Evolutionary conservation across 2,329 filamentous ascomycete species (phyloP).

Genomic region (Didymella arachidicola): DNA sequence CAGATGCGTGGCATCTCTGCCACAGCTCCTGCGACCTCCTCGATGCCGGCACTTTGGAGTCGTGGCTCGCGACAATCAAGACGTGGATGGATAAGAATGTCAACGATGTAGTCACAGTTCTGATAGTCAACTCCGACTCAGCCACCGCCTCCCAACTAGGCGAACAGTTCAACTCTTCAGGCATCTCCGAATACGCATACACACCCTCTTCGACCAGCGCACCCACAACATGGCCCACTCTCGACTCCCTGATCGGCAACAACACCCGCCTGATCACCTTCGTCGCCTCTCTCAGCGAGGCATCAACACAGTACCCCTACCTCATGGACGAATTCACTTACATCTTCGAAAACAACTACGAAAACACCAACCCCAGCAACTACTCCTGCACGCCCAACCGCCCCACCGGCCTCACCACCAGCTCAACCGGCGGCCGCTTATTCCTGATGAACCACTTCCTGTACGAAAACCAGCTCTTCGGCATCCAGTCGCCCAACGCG

Average conservation of each 20-base stretch:
- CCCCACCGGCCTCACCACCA: constrained; percentile 62
- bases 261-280: constrained; percentile 74
- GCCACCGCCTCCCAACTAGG: constrained; percentile 64
- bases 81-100: constrained; percentile 73
- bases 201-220: constrained; percentile 53
- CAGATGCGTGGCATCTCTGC: constrained; percentile 68
- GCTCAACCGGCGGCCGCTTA: constrained; percentile 65
- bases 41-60: constrained; percentile 70
- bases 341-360: constrained; percentile 77
- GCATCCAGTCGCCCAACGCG: constrained; percentile 52
- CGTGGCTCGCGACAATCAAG: constrained; percentile 71
- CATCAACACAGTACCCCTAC: constrained; percentile 58
- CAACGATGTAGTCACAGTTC: constrained; percentile 77
- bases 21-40: constrained; percentile 72
- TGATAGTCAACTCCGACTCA: constrained; percentile 75
- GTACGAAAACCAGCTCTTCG: constrained; percentile 61
- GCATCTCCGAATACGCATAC: constrained; percentile 68
- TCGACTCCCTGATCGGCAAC: constrained; percentile 71
- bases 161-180: constrained; percentile 55
- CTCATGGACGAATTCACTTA: constrained; percentile 70
- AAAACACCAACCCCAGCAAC: constrained; percentile 66
- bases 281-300: constrained; percentile 60
- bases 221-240: constrained; percentile 70
- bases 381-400: constrained; percentile 78
- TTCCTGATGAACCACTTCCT: constrained; percentile 84